Evolutionary conservation across 805 yeast species (phyloP).

Genomic region (Candida oleophila): DNA sequence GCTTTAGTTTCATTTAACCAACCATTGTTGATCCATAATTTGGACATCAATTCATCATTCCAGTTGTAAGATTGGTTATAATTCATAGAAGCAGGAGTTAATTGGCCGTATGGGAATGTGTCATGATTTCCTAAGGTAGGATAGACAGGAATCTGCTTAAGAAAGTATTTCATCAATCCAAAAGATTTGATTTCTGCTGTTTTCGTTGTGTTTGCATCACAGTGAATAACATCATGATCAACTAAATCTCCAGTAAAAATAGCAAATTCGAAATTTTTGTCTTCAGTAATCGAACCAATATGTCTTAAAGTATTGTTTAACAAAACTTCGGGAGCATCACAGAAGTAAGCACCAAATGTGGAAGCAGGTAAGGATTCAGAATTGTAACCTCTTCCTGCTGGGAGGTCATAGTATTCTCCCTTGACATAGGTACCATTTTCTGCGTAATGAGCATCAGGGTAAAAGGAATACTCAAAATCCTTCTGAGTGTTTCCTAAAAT

Average conservation of each 20-base stretch:
- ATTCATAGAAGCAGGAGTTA: constrained; percentile 47
- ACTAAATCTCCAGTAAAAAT: constrained; percentile 75
- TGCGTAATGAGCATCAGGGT: constrained; percentile 29
- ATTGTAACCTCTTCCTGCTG: constrained; percentile 18
- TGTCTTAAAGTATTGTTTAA: constrained; percentile 56
- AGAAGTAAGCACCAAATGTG: constrained; percentile 58
- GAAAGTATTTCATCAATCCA: constrained; percentile 51
- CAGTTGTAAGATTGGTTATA: constrained; percentile 32
- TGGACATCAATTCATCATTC: constrained; percentile 37
- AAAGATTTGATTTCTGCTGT: constrained; percentile 73
- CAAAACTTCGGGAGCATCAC: constrained; percentile 66
- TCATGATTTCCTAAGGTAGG: constrained; percentile 73
- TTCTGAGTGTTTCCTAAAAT: constrained; percentile 10
- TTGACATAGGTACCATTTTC: constrained; percentile 21
- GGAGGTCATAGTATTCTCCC: constrained; percentile 35
- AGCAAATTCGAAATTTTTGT: constrained; percentile 53
- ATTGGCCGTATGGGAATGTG: constrained; percentile 68
- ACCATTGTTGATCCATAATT: constrained; percentile 35
- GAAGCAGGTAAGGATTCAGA: constrained; percentile 47
- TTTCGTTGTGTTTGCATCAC: constrained; percentile 60
- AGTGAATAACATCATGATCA: constrained; percentile 58
- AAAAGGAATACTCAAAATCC: constrained; percentile 21
- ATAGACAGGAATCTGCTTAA: constrained; percentile 55
- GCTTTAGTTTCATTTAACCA: constrained; percentile 31
- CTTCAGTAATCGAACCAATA: constrained; percentile 30